Conservation (phyloP, 768 basidiomycete species). For the Suillus subaureus region DNA sequence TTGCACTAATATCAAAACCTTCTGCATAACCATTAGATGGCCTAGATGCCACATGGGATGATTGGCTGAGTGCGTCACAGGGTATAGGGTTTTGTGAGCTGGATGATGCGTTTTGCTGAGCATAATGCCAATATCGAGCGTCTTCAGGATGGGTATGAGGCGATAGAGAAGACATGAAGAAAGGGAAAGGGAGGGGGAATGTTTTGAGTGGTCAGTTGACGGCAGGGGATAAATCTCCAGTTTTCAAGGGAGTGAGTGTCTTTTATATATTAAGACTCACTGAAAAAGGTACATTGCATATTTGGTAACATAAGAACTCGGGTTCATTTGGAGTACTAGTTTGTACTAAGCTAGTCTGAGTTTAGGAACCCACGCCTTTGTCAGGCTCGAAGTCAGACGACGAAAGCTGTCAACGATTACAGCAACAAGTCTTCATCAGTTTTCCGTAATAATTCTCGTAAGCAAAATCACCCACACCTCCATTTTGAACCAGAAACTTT, state of each 20-base stretch:
- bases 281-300: constrained; percentile 27
- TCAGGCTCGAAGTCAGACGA: constrained; percentile 33
- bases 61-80: background rate
- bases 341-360: constrained; percentile 22
- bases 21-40: constrained; percentile 17
- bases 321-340: constrained; percentile 19
- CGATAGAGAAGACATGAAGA: constrained; percentile 6
- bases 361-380: constrained; percentile 34
- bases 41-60: background rate
- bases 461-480: constrained; percentile 1
- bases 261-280: constrained; percentile 27
- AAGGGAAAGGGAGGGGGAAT: background rate
- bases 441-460: constrained; percentile 30
- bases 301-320: constrained; percentile 20
- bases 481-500: too few species aligned
- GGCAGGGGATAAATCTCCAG: constrained; percentile 21
- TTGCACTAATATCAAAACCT: constrained; percentile 28
- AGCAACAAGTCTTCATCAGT: constrained; percentile 30
- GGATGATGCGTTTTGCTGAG: background rate
- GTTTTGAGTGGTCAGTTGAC: constrained; percentile 17
- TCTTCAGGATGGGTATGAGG: constrained; percentile 5
- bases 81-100: background rate
- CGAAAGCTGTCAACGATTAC: constrained; percentile 30
- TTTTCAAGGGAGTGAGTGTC: constrained; percentile 12
- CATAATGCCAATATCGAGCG: background rate